phyloP scores from a whole-genome alignment of 129 eudicot species.

The Pulicaria dysenterica region DNA sequence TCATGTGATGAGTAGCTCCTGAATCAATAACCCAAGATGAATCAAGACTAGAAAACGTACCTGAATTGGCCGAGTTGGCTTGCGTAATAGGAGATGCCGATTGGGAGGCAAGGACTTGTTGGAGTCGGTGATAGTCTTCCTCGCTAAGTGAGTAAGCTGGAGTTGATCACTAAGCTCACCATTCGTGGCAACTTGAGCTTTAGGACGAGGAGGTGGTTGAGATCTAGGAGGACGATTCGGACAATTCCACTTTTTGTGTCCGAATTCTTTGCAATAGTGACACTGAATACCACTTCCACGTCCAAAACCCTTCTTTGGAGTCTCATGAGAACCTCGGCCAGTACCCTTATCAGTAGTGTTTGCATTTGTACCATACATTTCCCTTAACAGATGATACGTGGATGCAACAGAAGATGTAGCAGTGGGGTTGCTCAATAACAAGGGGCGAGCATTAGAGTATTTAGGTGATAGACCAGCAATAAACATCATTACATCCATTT shows the following conservation, averaged over 20 bases:
- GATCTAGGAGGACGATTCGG: neutral
- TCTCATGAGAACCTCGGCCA: too few species aligned
- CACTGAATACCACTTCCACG: too few species aligned
- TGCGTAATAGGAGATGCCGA: neutral
- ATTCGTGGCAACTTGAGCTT: neutral
- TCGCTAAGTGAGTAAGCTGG: neutral
- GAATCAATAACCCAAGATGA: too few species aligned
- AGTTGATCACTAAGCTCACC: neutral
- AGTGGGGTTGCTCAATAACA: too few species aligned
- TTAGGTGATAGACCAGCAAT: too few species aligned
- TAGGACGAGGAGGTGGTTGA: neutral
- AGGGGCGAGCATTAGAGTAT: too few species aligned
- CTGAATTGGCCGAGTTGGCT: constrained; percentile 4
- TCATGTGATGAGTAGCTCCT: constrained; percentile 3
- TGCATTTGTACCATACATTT: too few species aligned
- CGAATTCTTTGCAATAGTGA: neutral
- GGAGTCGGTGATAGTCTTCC: neutral
- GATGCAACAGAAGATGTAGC: too few species aligned
- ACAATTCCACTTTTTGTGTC: neutral
- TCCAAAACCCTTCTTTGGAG: too few species aligned
- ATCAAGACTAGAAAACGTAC: neutral
- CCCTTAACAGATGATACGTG: too few species aligned
- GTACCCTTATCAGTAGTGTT: too few species aligned
- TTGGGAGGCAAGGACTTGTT: neutral
- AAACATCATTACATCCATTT: too few species aligned